These are phyloP conservation scores for Neobulgaria alba DNA, from an alignment of 2,329 filamentous ascomycete genomes.

Conservation along the genomic window DNA sequence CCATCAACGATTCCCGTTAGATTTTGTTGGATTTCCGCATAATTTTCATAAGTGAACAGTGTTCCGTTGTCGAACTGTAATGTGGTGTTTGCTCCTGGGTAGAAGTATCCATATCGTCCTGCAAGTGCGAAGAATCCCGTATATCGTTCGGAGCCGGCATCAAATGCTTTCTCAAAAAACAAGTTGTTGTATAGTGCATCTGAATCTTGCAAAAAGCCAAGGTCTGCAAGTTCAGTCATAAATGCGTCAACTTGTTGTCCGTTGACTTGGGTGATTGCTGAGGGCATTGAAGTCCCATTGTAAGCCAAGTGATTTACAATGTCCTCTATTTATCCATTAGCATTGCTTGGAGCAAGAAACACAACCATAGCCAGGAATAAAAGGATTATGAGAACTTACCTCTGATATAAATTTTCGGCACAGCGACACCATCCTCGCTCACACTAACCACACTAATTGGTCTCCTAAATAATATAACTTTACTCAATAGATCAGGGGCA, in stretches of 20 bases:
- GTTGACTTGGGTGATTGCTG: slow-evolving; percentile 45
- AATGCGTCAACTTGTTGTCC: slow-evolving; percentile 40
- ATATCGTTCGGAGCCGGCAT: slow-evolving; percentile 10
- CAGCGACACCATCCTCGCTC: slow-evolving; percentile 45
- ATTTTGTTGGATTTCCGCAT: slow-evolving; percentile 27
- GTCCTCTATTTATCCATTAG: slow-evolving; percentile 15
- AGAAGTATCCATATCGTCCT: slow-evolving; percentile 28
- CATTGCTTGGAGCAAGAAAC: slow-evolving; percentile 13
- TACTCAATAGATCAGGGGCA: slow-evolving; percentile 40
- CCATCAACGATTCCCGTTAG: slow-evolving; percentile 19
- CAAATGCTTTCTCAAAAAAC: slow-evolving; percentile 29
- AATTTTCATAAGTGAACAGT: slow-evolving; percentile 25
- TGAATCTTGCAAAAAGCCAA: slow-evolving; percentile 30
- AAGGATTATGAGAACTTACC: slow-evolving; percentile 21
- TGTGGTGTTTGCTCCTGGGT: slow-evolving; percentile 30
- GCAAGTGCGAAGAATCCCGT: slow-evolving; percentile 31
- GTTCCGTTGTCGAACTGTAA: slow-evolving; percentile 33
- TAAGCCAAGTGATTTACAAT: slow-evolving; percentile 6
- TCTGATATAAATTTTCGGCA: slow-evolving; percentile 48
- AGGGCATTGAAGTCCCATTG: slow-evolving; percentile 32
- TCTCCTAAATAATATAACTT: slow-evolving; percentile 41
- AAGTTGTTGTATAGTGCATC: slow-evolving; percentile 34
- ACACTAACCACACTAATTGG: slow-evolving; percentile 47
- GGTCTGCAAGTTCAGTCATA: slow-evolving; percentile 36
- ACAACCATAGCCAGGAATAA: too few relatives aligned